phyloP scores from a whole-genome alignment of 352 stramenopile genomes.

The Elongisporangium senticosum region DNA sequence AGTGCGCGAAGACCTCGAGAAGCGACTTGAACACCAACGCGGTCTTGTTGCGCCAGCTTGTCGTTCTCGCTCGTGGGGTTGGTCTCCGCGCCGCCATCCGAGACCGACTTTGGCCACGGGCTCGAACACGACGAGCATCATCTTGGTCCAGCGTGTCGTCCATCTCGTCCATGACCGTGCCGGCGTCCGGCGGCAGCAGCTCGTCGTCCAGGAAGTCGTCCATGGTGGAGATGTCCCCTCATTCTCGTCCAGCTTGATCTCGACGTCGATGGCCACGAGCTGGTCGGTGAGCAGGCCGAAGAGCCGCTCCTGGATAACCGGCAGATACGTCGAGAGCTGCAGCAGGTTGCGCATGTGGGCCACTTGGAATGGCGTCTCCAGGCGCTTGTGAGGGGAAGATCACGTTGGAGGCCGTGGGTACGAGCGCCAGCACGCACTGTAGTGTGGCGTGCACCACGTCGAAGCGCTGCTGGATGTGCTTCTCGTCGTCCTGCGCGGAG shows the following conservation, averaged over 20 bases:
- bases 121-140: conserved; percentile 88
- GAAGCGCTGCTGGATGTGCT: conserved; percentile 50
- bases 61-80: background rate
- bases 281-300: conserved; percentile 81
- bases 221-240: conserved; percentile 80
- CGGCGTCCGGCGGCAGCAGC: conserved; percentile 42
- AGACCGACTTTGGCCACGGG: conserved; percentile 36
- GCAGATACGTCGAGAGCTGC: conserved; percentile 55
- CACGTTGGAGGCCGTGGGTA: conserved; percentile 69
- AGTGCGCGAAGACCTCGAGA: conserved; percentile 83
- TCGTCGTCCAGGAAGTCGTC: conserved; percentile 80
- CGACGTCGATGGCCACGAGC: conserved; percentile 82
- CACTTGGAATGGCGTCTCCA: conserved; percentile 60
- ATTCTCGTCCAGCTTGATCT: conserved; percentile 86
- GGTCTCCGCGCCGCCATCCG: background rate
- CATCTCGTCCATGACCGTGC: conserved; percentile 65
- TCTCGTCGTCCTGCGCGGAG: conserved; percentile 34
- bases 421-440: conserved; percentile 58
- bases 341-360: conserved; percentile 72
- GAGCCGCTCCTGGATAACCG: conserved; percentile 74
- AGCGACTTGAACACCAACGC: conserved; percentile 69
- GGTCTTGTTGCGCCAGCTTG: conserved; percentile 31
- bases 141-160: conserved; percentile 84
- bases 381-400: conserved; percentile 81
- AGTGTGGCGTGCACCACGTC: conserved; percentile 56